Conservation (phyloP, 1,284 basidiomycete species). For the Pisolithus thermaeus region DNA sequence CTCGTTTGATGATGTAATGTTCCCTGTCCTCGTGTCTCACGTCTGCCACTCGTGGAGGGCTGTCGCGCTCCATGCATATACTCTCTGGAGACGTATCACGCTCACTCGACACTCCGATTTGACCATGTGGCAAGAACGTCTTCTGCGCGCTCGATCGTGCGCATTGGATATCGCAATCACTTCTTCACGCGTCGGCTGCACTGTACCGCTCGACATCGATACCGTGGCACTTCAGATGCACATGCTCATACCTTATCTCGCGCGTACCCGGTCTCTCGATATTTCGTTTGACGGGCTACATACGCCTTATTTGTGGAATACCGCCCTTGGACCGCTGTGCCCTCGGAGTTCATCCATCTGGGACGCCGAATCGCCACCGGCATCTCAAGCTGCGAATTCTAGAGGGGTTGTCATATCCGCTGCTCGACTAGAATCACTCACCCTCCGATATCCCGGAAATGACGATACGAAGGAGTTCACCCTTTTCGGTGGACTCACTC, state of each 20-base stretch:
- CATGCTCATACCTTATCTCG: conserved; percentile 43
- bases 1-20: conserved; percentile 46
- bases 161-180: conserved; percentile 51
- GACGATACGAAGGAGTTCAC: conserved; percentile 61
- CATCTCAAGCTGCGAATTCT: conserved; percentile 3
- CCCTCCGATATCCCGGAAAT: conserved; percentile 53
- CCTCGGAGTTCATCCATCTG: conserved; percentile 23
- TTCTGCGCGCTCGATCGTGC: conserved; percentile 51
- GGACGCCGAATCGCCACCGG: conserved; percentile 17
- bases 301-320: conserved; percentile 60
- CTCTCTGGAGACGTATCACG: conserved; percentile 54
- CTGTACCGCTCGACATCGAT: conserved; percentile 34
- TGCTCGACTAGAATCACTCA: conserved; percentile 46
- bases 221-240: conserved; percentile 56
- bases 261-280: conserved; percentile 54
- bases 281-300: conserved; percentile 46
- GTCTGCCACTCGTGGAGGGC: conserved; percentile 58
- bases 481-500: conserved; percentile 58
- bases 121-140: conserved; percentile 54
- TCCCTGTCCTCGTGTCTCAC: conserved; percentile 56
- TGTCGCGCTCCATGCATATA: conserved; percentile 49
- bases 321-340: conserved; percentile 46
- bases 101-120: conserved; percentile 37
- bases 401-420: conserved; percentile 22
- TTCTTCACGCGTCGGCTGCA: conserved; percentile 22